Conservation (phyloP, 2,329 filamentous ascomycete genomes). For the Colletotrichum orbiculare region DNA sequence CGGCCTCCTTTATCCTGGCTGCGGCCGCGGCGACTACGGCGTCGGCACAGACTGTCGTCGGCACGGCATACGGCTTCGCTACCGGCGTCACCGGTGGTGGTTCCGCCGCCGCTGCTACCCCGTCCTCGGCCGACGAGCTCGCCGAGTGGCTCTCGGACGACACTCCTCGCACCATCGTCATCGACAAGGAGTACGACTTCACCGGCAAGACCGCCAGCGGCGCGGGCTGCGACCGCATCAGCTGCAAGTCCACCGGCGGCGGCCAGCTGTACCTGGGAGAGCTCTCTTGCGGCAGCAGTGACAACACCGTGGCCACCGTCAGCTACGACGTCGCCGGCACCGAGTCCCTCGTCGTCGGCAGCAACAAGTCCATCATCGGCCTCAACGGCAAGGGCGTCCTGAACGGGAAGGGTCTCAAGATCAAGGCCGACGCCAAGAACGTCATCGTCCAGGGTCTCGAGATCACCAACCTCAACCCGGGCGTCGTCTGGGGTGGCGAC, state of each 20-base stretch:
- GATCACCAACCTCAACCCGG: constrained; percentile 36
- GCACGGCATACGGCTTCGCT: constrained; percentile 44
- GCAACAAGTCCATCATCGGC: constrained; percentile 69
- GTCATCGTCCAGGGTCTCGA: constrained; percentile 63
- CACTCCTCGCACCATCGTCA: constrained; percentile 64
- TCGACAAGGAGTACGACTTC: constrained; percentile 68
- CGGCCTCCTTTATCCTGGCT: constrained; percentile 40
- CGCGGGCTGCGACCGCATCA: constrained; percentile 68
- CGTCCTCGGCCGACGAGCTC: constrained; percentile 41
- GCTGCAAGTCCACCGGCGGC: constrained; percentile 31
- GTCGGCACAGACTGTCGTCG: constrained; percentile 41
- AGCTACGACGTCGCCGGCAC: constrained; percentile 62
- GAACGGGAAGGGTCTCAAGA: constrained; percentile 66
- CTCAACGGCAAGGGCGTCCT: constrained; percentile 64
- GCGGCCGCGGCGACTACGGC: constrained; percentile 43
- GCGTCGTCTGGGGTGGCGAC: constrained; percentile 51
- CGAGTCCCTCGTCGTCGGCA: constrained; percentile 61
- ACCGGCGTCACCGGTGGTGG: constrained; percentile 24
- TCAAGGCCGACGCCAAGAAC: constrained; percentile 59
- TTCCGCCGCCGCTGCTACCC: constrained; percentile 9
- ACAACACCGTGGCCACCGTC: constrained; percentile 46
- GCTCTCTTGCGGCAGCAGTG: too few species aligned
- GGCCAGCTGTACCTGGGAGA: constrained; percentile 11
- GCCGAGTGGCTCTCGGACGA: constrained; percentile 30
- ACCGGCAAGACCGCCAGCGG: constrained; percentile 63